Evolutionary conservation across 1,139 yeast genomes (phyloP).

Genomic region (Hyphopichia pseudoburtonii): DNA sequence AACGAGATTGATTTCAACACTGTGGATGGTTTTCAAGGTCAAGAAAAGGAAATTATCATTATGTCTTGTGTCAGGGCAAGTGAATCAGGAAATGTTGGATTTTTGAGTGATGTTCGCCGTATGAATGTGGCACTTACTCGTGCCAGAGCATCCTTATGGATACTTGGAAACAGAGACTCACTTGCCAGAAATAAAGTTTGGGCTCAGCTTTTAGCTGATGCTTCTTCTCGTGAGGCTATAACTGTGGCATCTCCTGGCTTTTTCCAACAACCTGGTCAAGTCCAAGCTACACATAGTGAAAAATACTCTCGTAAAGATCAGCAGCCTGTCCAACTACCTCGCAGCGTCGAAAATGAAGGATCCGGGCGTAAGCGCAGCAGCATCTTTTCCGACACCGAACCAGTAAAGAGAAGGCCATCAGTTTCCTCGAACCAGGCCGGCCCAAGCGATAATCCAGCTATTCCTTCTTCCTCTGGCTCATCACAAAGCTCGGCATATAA

Average conservation of each 20-base stretch:
- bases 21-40: constrained; percentile 98
- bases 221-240: constrained; percentile 45
- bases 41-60: constrained; percentile 89
- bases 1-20: constrained; percentile 85
- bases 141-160: constrained; percentile 91
- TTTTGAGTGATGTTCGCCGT: constrained; percentile 84
- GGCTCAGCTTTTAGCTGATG: constrained; percentile 65
- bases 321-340: too few species aligned
- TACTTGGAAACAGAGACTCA: constrained; percentile 74
- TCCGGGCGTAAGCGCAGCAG: background rate
- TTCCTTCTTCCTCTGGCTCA: background rate
- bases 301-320: too few species aligned
- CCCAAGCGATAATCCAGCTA: background rate
- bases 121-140: constrained; percentile 96
- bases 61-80: constrained; percentile 94
- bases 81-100: constrained; percentile 71
- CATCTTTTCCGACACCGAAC: background rate
- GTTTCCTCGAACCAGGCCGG: background rate
- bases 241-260: constrained; percentile 41
- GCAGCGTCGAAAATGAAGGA: too few species aligned
- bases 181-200: constrained; percentile 65
- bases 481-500: background rate
- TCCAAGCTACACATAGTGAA: too few species aligned
- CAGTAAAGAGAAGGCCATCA: background rate
- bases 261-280: too few species aligned